Conservation (phyloP, 2,329 filamentous ascomycete species). For the Zelopaecilomyces penicillatus region DNA sequence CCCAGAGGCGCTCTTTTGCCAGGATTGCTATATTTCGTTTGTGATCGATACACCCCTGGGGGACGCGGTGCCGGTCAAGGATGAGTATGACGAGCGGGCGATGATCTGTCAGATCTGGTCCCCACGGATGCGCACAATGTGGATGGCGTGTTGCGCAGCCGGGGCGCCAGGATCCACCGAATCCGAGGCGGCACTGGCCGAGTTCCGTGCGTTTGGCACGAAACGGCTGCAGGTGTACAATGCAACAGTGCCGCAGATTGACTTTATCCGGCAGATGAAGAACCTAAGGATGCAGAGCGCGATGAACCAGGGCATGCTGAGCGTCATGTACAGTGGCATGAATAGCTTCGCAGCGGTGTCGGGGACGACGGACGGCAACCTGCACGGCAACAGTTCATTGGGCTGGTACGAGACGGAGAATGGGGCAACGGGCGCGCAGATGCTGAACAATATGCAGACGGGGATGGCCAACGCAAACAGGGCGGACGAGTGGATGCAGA, state of each 20-base stretch:
- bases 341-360: constrained; percentile 18
- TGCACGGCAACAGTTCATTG: constrained; percentile 25
- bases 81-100: constrained; percentile 13
- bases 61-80: constrained; percentile 17
- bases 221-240: constrained; percentile 21
- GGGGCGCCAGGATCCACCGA: constrained; percentile 17
- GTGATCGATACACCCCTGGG: constrained; percentile 20
- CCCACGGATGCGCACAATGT: constrained; percentile 29
- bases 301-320: constrained; percentile 24
- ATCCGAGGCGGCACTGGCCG: constrained; percentile 15
- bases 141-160: constrained; percentile 19
- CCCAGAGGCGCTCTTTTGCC: constrained; percentile 22
- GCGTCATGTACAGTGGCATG: constrained; percentile 26
- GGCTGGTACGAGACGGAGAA: constrained; percentile 28
- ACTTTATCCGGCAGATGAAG: constrained; percentile 20
- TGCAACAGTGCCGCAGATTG: constrained; percentile 21
- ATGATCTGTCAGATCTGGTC: constrained; percentile 30
- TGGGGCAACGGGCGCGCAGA: constrained; percentile 24
- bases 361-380: constrained; percentile 20
- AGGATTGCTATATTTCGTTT: constrained; percentile 25
- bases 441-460: constrained; percentile 23
- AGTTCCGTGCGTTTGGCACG: constrained; percentile 20
- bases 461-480: constrained; percentile 21
- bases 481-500: constrained; percentile 18
- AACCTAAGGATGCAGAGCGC: constrained; percentile 23